phyloP scores from a whole-genome alignment of 2,329 filamentous ascomycete genomes.

The Periconia sp. region DNA sequence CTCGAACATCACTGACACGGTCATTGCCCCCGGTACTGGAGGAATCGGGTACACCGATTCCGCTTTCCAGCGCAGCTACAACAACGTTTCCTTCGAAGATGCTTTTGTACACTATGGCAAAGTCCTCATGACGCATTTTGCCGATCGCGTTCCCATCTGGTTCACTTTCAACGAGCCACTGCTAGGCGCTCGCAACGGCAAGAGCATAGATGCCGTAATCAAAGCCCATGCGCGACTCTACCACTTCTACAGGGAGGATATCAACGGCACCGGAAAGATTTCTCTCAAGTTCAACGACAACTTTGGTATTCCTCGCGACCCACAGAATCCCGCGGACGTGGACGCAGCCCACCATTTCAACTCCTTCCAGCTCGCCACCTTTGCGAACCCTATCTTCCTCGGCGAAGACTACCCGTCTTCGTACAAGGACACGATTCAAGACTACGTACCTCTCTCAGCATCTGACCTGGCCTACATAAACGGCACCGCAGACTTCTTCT shows the following conservation, averaged over 20 bases:
- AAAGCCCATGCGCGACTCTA: constrained; percentile 54
- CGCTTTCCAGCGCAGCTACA: constrained; percentile 41
- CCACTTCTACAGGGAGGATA: constrained; percentile 57
- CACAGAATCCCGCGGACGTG: constrained; percentile 46
- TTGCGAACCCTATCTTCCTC: constrained; percentile 57
- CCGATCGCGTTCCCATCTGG: constrained; percentile 55
- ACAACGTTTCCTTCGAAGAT: constrained; percentile 52
- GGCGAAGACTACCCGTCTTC: constrained; percentile 54
- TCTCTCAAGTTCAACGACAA: constrained; percentile 53
- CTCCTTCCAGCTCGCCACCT: constrained; percentile 47
- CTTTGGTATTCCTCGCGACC: constrained; percentile 39
- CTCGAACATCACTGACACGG: constrained; percentile 32
- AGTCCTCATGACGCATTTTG: constrained; percentile 54
- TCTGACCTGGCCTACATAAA: constrained; percentile 47
- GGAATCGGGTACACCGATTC: constrained; percentile 29
- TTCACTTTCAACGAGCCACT: constrained; percentile 59
- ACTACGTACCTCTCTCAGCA: constrained; percentile 50
- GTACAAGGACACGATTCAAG: constrained; percentile 39
- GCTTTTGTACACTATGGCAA: constrained; percentile 58
- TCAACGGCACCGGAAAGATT: constrained; percentile 55
- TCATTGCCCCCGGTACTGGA: constrained; percentile 16
- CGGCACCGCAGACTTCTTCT: constrained; percentile 57
- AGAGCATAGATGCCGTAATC: constrained; percentile 36
- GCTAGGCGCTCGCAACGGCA: constrained; percentile 45
- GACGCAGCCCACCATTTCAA: constrained; percentile 50